phyloP scores from a whole-genome alignment of 2,329 filamentous ascomycete genomes.

The Xylaria arbuscula region DNA sequence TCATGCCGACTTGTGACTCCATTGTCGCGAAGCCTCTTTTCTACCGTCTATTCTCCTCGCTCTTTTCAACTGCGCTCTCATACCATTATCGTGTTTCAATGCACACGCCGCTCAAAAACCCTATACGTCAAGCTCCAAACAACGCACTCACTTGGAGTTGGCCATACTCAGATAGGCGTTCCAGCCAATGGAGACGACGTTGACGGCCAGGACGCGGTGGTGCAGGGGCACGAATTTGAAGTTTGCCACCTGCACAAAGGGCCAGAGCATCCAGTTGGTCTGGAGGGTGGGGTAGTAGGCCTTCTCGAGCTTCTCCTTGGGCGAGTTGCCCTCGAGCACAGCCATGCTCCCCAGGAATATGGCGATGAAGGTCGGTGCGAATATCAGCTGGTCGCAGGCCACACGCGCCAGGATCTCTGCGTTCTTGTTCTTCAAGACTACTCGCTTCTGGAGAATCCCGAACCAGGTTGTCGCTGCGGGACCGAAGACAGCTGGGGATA shows the following conservation, averaged over 20 bases:
- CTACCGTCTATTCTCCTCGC: constrained; percentile 5
- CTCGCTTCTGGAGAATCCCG: constrained; percentile 76
- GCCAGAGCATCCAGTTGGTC: constrained; percentile 92
- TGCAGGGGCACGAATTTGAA: constrained; percentile 88
- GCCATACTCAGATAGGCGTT: constrained; percentile 73
- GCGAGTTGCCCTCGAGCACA: constrained; percentile 74
- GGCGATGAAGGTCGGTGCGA: constrained; percentile 85
- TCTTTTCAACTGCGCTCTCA: neutral
- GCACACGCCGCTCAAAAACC: neutral
- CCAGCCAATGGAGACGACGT: constrained; percentile 77
- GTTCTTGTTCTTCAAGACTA: constrained; percentile 72
- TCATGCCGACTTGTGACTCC: constrained; percentile 9
- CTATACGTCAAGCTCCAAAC: neutral
- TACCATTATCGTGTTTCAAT: constrained; percentile 13
- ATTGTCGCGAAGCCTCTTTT: constrained; percentile 1
- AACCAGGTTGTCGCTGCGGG: constrained; percentile 91
- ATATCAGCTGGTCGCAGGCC: constrained; percentile 81
- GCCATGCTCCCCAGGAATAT: constrained; percentile 89
- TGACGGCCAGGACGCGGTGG: constrained; percentile 86
- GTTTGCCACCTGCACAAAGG: constrained; percentile 84
- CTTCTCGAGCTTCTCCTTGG: constrained; percentile 74
- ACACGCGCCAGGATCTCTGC: constrained; percentile 82
- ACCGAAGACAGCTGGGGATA: constrained; percentile 76
- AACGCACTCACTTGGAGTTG: constrained; percentile 52
- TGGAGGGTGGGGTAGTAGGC: constrained; percentile 78